Percentiles rank a stretch among this genome's conserved stretches.
Conservation (phyloP, 108 stramenopile genomes). For the Skeletonema costatum region DNA sequence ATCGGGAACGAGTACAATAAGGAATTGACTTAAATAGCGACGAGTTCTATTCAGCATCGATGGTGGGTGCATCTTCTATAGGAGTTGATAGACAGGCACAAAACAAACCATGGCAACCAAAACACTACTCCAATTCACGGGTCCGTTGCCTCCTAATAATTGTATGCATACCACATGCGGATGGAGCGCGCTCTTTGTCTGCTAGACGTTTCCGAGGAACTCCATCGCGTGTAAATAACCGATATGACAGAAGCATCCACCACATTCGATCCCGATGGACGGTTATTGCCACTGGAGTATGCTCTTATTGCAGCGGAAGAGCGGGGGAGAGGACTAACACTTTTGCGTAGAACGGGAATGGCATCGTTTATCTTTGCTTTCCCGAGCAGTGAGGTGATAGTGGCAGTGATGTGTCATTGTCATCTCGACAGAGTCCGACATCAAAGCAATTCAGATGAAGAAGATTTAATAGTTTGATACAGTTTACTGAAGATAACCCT, state of each 20-base stretch:
- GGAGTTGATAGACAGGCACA: too few species aligned
- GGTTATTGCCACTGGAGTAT: constrained; percentile 78
- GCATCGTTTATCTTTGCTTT: constrained; percentile 40
- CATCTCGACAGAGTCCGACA: not conserved
- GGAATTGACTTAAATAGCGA: too few species aligned
- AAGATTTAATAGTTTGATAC: constrained; percentile 6
- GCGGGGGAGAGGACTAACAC: constrained; percentile 32
- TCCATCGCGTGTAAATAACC: constrained; percentile 17
- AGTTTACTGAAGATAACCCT: constrained; percentile 8
- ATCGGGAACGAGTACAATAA: too few species aligned
- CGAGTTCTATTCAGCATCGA: too few species aligned
- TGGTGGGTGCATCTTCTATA: too few species aligned
- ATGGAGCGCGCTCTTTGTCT: constrained; percentile 40
- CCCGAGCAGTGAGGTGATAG: constrained; percentile 28
- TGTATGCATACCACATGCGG: not conserved
- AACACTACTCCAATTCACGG: not conserved
- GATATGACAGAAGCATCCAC: constrained; percentile 80
- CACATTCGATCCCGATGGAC: constrained; percentile 66
- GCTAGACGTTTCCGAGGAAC: constrained; percentile 25
- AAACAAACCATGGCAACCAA: not conserved
- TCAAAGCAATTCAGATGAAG: constrained; percentile 5
- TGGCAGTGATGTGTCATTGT: not conserved
- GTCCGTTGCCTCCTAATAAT: constrained; percentile 4
- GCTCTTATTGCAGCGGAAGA: constrained; percentile 63
- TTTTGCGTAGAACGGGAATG: constrained; percentile 35